Percentiles rank a stretch among this genome's conserved stretches.
Evolutionary conservation across 768 basidiomycete species (phyloP).

Genomic region (Kwoniella heveanensis): DNA sequence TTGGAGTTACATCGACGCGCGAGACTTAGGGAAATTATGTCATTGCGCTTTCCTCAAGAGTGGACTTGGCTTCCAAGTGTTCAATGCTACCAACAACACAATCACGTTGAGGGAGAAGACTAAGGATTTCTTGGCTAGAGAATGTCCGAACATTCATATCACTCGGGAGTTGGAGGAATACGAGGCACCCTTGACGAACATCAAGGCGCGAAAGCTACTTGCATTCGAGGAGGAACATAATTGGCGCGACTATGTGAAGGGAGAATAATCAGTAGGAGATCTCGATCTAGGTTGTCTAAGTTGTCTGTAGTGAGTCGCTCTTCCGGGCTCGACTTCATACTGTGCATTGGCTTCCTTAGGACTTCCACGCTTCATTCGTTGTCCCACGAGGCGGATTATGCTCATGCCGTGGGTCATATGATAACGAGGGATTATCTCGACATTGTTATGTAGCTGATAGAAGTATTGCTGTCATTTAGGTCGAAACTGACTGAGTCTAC

Average conservation of each 20-base stretch:
- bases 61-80: conserved; percentile 52
- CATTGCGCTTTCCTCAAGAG: conserved; percentile 42
- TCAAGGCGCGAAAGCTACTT: conserved; percentile 47
- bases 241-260: conserved; percentile 44
- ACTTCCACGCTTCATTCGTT: too few species aligned
- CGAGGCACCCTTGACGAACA: conserved; percentile 52
- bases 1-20: conserved; percentile 54
- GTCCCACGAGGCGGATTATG: too few species aligned
- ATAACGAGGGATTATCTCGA: too few species aligned
- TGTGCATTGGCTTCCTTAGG: too few species aligned
- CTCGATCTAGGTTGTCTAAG: too few species aligned
- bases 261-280: too few species aligned
- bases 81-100: conserved; percentile 53
- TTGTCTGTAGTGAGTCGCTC: too few species aligned
- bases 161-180: conserved; percentile 45
- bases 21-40: conserved; percentile 53
- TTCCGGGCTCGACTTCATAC: too few species aligned
- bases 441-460: too few species aligned
- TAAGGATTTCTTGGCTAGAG: conserved; percentile 35
- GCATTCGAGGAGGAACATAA: conserved; percentile 53
- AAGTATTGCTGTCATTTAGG: too few species aligned
- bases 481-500: too few species aligned
- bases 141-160: conserved; percentile 38
- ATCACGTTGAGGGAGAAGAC: conserved; percentile 40
- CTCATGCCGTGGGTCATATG: too few species aligned